Percentiles rank a stretch among this genome's conserved stretches.
Evolutionary conservation across 1,284 basidiomycete species (phyloP).

Genomic region (Ustilago shanxiensis): DNA sequence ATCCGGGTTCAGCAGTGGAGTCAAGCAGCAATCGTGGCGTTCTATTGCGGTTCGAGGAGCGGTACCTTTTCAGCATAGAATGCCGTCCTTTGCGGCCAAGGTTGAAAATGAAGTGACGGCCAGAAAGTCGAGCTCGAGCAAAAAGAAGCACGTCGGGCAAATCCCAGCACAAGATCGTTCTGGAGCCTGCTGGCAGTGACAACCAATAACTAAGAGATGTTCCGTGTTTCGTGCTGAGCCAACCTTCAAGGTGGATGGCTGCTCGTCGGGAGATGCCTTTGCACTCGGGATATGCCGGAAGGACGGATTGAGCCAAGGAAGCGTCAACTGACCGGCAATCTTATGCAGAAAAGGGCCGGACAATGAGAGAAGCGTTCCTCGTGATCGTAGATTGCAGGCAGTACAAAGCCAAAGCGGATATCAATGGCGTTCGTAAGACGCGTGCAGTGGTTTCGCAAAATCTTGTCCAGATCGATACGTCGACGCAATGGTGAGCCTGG

Average conservation of each 20-base stretch:
- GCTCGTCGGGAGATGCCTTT: background rate
- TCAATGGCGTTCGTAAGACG: background rate
- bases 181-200: background rate
- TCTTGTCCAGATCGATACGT: background rate
- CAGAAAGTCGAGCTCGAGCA: constrained; percentile 26
- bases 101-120: constrained; percentile 22
- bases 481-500: background rate
- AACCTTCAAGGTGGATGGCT: background rate
- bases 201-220: background rate
- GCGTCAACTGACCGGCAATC: background rate
- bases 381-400: constrained; percentile 7
- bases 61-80: constrained; percentile 16
- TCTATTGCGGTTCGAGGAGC: constrained; percentile 13
- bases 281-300: background rate
- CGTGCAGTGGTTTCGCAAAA: background rate
- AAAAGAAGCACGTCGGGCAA: constrained; percentile 5
- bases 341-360: background rate
- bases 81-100: background rate
- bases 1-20: constrained; percentile 8
- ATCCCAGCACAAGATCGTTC: background rate
- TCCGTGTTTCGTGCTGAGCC: background rate
- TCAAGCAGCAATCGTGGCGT: constrained; percentile 17
- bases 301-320: background rate
- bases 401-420: background rate
- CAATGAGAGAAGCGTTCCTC: background rate